Percentiles rank a stretch among this genome's conserved stretches.
Conservation (phyloP, 2,329 filamentous ascomycete species). For the Shiraia bambusicola region DNA sequence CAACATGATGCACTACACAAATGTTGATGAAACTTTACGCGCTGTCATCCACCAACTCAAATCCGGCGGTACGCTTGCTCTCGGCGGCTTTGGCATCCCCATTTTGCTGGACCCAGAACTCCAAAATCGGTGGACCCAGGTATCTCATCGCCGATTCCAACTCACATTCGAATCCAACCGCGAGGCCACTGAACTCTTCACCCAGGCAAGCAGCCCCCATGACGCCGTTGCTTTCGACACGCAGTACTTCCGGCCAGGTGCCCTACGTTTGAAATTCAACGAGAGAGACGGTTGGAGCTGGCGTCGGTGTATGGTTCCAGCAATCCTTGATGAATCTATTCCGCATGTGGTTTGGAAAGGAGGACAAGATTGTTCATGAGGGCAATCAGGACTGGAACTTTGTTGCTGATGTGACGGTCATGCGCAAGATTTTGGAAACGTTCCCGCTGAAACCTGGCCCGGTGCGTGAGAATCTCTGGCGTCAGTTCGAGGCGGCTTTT, state of each 20-base stretch:
- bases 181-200: slow-evolving; percentile 1
- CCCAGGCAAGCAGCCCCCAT: slow-evolving; percentile 3
- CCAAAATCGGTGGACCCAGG: slow-evolving; percentile 1
- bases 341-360: slow-evolving; percentile 3
- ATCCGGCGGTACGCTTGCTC: slow-evolving; percentile 4
- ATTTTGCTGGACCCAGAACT: slow-evolving; percentile 3
- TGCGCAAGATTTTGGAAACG: slow-evolving; percentile 5
- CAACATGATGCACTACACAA: slow-evolving; percentile 6
- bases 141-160: neutral
- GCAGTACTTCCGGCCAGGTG: slow-evolving; percentile 2
- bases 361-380: slow-evolving; percentile 3
- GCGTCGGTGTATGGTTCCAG: slow-evolving; percentile 3
- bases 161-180: neutral
- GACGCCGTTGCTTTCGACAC: slow-evolving; percentile 5
- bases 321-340: slow-evolving; percentile 4
- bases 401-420: slow-evolving; percentile 2
- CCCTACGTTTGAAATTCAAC: slow-evolving; percentile 4
- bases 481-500: slow-evolving; percentile 3
- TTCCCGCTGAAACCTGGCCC: slow-evolving; percentile 3
- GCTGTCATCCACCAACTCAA: slow-evolving; percentile 5
- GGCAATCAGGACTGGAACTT: slow-evolving; percentile 1
- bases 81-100: slow-evolving; percentile 5
- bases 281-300: slow-evolving; percentile 5
- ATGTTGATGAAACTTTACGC: slow-evolving; percentile 3
- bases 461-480: slow-evolving; percentile 5